Percentiles rank a stretch among this genome's conserved stretches.
These are phyloP conservation scores for Endoconidiophora laricicola DNA, from an alignment of 2,329 filamentous ascomycete species.

Conservation along the genomic window DNA sequence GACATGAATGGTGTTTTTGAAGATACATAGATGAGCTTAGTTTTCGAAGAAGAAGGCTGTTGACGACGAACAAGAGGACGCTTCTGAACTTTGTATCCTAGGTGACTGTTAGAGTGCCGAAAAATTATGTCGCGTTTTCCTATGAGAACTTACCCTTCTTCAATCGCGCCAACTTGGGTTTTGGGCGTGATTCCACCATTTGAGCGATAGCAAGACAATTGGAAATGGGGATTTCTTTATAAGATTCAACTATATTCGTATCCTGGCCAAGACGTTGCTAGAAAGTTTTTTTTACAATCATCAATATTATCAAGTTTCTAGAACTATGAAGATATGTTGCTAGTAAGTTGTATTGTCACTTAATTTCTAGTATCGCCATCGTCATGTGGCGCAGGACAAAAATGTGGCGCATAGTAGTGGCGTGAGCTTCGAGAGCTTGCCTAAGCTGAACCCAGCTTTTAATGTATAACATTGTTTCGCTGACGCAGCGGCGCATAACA, in stretches of 20 bases:
- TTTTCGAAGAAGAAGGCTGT: conserved; percentile 26
- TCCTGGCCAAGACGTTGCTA: no score
- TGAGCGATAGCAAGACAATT: no score
- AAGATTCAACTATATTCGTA: no score
- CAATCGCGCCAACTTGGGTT: conserved; percentile 22
- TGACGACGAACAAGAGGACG: conserved; percentile 28
- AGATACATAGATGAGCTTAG: conserved; percentile 45
- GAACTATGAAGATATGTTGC: no score
- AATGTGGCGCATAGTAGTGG: conserved; percentile 5
- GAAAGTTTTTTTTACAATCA: no score
- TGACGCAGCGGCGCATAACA: no score
- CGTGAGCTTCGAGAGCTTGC: background rate
- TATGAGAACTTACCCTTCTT: conserved; percentile 18
- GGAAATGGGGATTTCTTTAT: no score
- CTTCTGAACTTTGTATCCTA: conserved; percentile 33
- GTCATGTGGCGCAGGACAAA: background rate
- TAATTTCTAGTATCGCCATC: background rate
- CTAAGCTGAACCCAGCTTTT: background rate
- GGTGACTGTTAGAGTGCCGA: background rate
- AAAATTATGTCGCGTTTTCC: no score
- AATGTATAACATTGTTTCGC: background rate
- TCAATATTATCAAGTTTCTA: no score
- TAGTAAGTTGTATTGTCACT: no score
- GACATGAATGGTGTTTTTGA: conserved; percentile 50
- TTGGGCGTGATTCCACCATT: conserved; percentile 13